Conservation (phyloP, 1,284 basidiomycete species). For the Violaceomyces palustris region DNA sequence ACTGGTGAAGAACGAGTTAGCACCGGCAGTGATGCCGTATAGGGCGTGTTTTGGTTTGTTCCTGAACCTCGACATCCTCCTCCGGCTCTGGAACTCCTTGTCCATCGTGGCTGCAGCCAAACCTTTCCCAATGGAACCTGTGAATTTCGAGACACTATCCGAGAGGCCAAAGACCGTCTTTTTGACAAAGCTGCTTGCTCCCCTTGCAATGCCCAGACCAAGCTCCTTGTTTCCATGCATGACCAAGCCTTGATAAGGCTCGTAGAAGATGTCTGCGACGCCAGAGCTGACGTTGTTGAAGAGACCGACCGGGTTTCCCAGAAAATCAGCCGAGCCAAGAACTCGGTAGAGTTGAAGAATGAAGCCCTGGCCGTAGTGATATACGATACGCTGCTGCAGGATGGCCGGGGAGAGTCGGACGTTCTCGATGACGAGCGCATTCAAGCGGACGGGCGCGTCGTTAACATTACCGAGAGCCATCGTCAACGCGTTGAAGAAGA, state of each 20-base stretch:
- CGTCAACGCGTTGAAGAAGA: conserved; percentile 86
- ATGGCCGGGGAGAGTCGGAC: conserved; percentile 82
- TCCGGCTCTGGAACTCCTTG: conserved; percentile 83
- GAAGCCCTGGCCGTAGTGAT: conserved; percentile 92
- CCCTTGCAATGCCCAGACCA: conserved; percentile 94
- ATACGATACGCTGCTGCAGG: conserved; percentile 74
- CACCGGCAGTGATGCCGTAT: conserved; percentile 86
- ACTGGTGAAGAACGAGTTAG: conserved; percentile 87
- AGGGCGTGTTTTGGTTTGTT: conserved; percentile 96
- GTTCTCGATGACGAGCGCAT: conserved; percentile 90
- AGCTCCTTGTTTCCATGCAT: conserved; percentile 95
- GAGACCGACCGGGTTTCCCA: conserved; percentile 76
- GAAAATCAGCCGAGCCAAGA: conserved; percentile 90
- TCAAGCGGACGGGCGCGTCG: conserved; percentile 90
- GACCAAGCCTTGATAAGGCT: conserved; percentile 94
- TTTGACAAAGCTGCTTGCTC: conserved; percentile 88
- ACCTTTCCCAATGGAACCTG: conserved; percentile 93
- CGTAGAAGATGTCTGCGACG: conserved; percentile 98
- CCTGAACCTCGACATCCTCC: conserved; percentile 79
- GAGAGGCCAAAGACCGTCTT: conserved; percentile 96
- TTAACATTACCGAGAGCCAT: conserved; percentile 98
- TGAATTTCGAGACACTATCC: conserved; percentile 94
- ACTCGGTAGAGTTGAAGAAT: conserved; percentile 92
- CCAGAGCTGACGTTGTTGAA: conserved; percentile 99
- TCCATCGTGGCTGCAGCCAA: conserved; percentile 94